phyloP scores from a whole-genome alignment of 176 grass and related monocot species.

The Aegilops speltoides region DNA sequence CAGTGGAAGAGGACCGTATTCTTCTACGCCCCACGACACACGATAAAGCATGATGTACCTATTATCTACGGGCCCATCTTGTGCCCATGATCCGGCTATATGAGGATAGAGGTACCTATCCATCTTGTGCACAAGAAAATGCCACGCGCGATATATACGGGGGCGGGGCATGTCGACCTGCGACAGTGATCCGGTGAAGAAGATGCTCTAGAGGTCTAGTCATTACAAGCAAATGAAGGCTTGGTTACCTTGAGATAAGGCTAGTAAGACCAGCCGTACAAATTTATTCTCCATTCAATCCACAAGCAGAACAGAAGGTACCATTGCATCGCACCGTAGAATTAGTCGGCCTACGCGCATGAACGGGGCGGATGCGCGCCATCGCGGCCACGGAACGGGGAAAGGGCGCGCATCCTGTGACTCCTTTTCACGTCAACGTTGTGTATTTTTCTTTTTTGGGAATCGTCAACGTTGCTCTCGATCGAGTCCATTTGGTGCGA shows the following conservation, averaged over 20 bases:
- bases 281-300: not conserved
- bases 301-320: not conserved
- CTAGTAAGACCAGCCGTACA: not conserved
- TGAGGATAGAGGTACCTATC: no score
- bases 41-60: not conserved
- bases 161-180: not conserved
- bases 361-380: not conserved
- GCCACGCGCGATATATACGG: no score
- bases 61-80: not conserved
- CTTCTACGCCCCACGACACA: not conserved
- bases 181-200: not conserved
- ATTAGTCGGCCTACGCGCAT: not conserved
- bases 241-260: not conserved
- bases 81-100: no score
- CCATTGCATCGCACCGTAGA: not conserved
- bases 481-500: not conserved
- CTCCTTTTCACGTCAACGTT: not conserved
- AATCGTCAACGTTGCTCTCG: constrained; percentile 16
- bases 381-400: not conserved
- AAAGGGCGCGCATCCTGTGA: no score
- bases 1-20: not conserved
- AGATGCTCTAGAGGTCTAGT: not conserved
- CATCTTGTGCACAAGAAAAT: no score
- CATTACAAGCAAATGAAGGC: not conserved
- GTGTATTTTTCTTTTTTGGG: no score